Base-by-base conservation (phyloP, 495 filamentous ascomycete species). In the Penicillium robsamsonii region DNA sequence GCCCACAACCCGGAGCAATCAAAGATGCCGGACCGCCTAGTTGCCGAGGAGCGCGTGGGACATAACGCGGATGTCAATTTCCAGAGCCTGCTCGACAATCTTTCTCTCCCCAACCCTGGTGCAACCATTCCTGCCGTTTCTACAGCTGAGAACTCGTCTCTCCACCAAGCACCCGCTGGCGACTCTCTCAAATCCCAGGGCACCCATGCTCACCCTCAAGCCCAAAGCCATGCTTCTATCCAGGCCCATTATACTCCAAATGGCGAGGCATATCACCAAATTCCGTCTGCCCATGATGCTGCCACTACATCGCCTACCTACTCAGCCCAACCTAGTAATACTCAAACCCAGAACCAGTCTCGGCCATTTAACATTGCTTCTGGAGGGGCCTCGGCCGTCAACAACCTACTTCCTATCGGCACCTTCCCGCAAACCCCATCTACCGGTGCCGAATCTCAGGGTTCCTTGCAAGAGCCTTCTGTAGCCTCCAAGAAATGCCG, bases 191-290 rank as follows among this genome's bases (percentile, higher is more conserved):
- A 70, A 67, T 60, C 73, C 57, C 59, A 71, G 61, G 70, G 74
- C 53, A 71, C 75, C 50, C 79, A 73, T 65, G 71, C 74, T 57
- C 79, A 75, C 53, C 78, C 79, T 57, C 78, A 78, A 48, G 70
- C 74, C 62, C 81, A 75, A 73, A 75, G 76, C 67, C 83, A 30
- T 11, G n/a, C 82, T 42, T 71, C 81, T 55, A 76, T 79, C 45
- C 80, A 85, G 69, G 75, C 79, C 48, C 79, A 80, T 58, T 84
- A 84, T 64, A 66, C 75, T 38, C 75, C 81, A 44, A 77, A 70
- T 53, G 75, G 82, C 70, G 81, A 83, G 62, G 72, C 81, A 20
- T 85, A 86, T 68, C 82, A 85, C 61, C 81, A 82, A 49, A 60
- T 72, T 25, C 62, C 71, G 53, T 47, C 73, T 52, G 70, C 58